phyloP scores from a whole-genome alignment of 306 rosid species.

The Sophora flavescens region DNA sequence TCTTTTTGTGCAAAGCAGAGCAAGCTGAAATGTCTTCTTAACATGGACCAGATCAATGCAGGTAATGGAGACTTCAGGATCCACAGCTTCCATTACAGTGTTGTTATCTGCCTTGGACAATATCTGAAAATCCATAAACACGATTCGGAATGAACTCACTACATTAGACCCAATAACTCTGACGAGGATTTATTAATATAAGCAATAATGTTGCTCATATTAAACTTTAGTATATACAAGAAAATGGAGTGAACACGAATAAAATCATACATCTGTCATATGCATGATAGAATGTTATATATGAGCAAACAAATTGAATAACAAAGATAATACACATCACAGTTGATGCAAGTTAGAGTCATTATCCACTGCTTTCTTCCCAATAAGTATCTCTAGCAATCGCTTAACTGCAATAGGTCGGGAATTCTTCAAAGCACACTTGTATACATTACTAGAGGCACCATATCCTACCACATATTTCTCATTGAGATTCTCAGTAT shows the following conservation, averaged over 20 bases:
- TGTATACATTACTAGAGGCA: slow-evolving; percentile 92
- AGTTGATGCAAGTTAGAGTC: slow-evolving; percentile 88
- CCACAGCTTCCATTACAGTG: slow-evolving; percentile 91
- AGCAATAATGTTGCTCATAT: background rate
- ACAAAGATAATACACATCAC: slow-evolving; percentile 49
- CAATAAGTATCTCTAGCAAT: slow-evolving; percentile 84
- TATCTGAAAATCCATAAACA: slow-evolving; percentile 58
- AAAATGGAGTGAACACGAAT: background rate
- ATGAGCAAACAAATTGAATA: background rate
- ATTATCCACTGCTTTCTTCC: slow-evolving; percentile 89
- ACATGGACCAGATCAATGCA: slow-evolving; percentile 78
- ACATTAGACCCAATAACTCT: background rate
- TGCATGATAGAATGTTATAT: background rate
- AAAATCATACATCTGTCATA: background rate
- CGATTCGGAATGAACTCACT: no score
- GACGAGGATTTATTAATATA: background rate
- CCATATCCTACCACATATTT: slow-evolving; percentile 86
- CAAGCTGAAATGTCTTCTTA: slow-evolving; percentile 85
- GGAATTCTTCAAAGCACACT: slow-evolving; percentile 81
- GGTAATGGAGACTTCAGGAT: slow-evolving; percentile 81
- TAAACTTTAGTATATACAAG: background rate
- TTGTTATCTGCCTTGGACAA: slow-evolving; percentile 78
- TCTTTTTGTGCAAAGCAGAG: slow-evolving; percentile 78
- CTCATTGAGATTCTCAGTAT: slow-evolving; percentile 81
- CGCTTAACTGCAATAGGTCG: slow-evolving; percentile 97